phyloP scores from a whole-genome alignment of 2,329 filamentous ascomycete genomes.

The Cercospora sojina region DNA sequence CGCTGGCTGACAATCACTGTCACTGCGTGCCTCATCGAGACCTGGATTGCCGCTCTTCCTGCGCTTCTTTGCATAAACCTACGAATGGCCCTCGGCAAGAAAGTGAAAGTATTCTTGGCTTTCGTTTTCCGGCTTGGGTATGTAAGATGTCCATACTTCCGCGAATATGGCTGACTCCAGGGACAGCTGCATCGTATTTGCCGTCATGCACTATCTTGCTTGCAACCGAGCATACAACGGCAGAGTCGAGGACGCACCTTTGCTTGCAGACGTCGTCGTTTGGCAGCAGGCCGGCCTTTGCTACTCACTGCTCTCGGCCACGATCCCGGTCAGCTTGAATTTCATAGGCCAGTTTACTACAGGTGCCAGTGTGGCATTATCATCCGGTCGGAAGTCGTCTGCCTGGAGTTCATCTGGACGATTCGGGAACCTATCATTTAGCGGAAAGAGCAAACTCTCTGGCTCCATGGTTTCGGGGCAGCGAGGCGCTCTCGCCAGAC shows the following conservation, averaged over 20 bases:
- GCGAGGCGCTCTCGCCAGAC: not conserved
- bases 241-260: not conserved
- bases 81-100: not conserved
- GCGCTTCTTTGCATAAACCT: not conserved
- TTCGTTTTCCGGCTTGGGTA: not conserved
- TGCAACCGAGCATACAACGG: not conserved
- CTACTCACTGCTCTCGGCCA: conserved; percentile 1
- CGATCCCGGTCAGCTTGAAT: conserved; percentile 2
- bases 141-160: not conserved
- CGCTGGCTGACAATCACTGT: conserved; percentile 1
- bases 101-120: not conserved
- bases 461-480: not conserved
- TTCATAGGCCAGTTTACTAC: not conserved
- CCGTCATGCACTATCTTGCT: not conserved
- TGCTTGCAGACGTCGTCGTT: conserved; percentile 1
- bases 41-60: not conserved
- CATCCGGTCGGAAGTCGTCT: not conserved
- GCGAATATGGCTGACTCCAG: not conserved
- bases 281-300: not conserved
- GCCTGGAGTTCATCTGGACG: not conserved
- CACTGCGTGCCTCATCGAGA: not conserved
- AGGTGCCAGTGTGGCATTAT: not conserved
- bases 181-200: not conserved
- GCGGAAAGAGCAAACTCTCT: not conserved
- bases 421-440: not conserved